phyloP scores from a whole-genome alignment of 2,329 filamentous ascomycete genomes.

The Exophiala dermatitidis region DNA sequence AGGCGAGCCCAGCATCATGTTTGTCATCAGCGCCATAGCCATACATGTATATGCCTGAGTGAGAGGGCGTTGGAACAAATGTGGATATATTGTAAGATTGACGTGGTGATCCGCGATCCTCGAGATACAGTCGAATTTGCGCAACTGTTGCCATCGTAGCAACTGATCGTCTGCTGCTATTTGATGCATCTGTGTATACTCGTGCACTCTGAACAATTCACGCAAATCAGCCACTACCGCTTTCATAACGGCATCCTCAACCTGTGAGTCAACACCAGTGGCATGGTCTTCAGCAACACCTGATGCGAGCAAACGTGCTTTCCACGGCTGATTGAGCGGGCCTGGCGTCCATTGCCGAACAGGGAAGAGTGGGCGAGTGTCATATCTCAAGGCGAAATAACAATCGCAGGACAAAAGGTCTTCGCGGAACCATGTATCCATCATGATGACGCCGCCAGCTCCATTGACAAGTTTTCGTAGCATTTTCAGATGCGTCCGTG shows the following conservation, averaged over 20 bases:
- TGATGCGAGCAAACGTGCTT: slow-evolving; percentile 21
- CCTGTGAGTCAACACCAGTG: slow-evolving; percentile 17
- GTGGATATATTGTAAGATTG: slow-evolving; percentile 23
- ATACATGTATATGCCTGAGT: slow-evolving; percentile 18
- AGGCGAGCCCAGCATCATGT: slow-evolving; percentile 23
- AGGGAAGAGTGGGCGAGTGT: slow-evolving; percentile 23
- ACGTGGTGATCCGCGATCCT: slow-evolving; percentile 23
- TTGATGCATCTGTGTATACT: slow-evolving; percentile 19
- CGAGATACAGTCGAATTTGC: slow-evolving; percentile 25
- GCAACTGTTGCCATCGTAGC: slow-evolving; percentile 22
- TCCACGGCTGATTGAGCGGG: slow-evolving; percentile 25
- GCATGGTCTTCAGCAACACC: slow-evolving; percentile 24
- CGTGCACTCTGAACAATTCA: slow-evolving; percentile 22
- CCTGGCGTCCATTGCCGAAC: slow-evolving; percentile 23
- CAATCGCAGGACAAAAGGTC: slow-evolving; percentile 24
- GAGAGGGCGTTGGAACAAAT: slow-evolving; percentile 19
- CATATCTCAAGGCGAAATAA: slow-evolving; percentile 26
- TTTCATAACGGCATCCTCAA: slow-evolving; percentile 22
- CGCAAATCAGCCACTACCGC: slow-evolving; percentile 21
- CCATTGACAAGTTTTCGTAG: slow-evolving; percentile 23
- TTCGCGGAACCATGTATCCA: slow-evolving; percentile 26
- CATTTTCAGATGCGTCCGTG: slow-evolving; percentile 26
- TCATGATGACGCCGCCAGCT: slow-evolving; percentile 22
- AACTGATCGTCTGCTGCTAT: slow-evolving; percentile 22
- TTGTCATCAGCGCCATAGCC: slow-evolving; percentile 18